phyloP scores from a whole-genome alignment of 2,329 filamentous ascomycete species.

The Trichoderma sp. region DNA sequence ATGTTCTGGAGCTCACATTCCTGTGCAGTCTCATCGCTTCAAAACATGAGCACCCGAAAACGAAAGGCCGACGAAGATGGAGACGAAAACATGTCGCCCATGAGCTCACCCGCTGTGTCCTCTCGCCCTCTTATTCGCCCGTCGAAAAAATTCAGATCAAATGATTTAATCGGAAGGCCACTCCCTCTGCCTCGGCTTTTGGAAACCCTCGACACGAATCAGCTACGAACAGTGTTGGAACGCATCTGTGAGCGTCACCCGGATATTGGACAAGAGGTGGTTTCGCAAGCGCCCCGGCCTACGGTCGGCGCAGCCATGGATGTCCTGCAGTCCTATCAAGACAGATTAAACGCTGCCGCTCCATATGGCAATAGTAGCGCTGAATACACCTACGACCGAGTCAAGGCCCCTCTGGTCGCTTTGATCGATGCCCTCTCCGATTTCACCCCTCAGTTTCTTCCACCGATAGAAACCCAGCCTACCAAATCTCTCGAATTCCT shows the following conservation, averaged over 20 bases:
- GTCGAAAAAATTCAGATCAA: conserved; percentile 59
- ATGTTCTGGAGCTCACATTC: background rate
- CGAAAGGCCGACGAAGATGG: conserved; percentile 79
- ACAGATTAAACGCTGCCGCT: conserved; percentile 72
- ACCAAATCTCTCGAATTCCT: conserved; percentile 81
- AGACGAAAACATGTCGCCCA: conserved; percentile 88
- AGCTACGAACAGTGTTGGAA: conserved; percentile 82
- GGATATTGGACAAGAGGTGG: conserved; percentile 79
- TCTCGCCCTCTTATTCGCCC: conserved; percentile 65
- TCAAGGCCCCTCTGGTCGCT: conserved; percentile 74
- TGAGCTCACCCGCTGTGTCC: conserved; percentile 73
- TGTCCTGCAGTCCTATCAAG: conserved; percentile 79
- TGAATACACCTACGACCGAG: conserved; percentile 93
- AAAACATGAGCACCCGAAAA: conserved; percentile 63
- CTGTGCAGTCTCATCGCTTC: conserved; percentile 42
- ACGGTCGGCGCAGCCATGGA: conserved; percentile 76
- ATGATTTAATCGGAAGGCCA: conserved; percentile 63
- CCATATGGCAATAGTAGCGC: conserved; percentile 82
- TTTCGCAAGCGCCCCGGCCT: conserved; percentile 80
- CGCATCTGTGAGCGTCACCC: conserved; percentile 88
- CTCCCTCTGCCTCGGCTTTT: conserved; percentile 69
- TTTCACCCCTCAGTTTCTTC: conserved; percentile 93
- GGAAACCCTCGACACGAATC: conserved; percentile 83
- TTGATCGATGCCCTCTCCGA: conserved; percentile 88
- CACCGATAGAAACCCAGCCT: conserved; percentile 83